phyloP scores from a whole-genome alignment of 768 basidiomycete genomes.

The Austroboletus eburneus region DNA sequence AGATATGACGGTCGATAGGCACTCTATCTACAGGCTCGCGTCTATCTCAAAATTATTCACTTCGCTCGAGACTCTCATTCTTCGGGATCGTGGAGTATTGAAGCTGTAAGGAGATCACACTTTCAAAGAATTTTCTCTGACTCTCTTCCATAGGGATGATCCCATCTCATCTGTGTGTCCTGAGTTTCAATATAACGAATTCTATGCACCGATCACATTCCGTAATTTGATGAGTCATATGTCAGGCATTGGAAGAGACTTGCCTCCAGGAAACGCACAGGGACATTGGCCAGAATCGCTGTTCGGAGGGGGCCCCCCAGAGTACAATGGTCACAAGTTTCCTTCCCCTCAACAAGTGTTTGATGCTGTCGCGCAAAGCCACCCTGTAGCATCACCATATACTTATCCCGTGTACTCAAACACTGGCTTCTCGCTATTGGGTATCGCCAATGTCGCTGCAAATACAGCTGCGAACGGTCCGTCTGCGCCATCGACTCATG shows the following conservation, averaged over 20 bases:
- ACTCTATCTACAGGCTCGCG: conserved; percentile 50
- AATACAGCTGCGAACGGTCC: conserved; percentile 15
- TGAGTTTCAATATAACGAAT: conserved; percentile 19
- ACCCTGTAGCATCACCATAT: conserved; percentile 41
- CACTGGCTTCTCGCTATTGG: conserved; percentile 34
- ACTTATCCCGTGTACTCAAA: conserved; percentile 42
- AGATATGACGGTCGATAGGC: conserved; percentile 29
- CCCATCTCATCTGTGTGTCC: conserved; percentile 35
- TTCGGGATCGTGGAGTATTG: conserved; percentile 43
- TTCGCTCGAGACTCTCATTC: conserved; percentile 43
- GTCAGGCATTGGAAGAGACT: conserved; percentile 30
- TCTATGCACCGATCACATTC: conserved; percentile 33
- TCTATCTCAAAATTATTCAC: conserved; percentile 51
- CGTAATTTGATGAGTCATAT: conserved; percentile 42
- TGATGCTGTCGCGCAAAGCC: conserved; percentile 34
- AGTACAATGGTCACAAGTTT: conserved; percentile 28
- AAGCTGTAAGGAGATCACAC: conserved; percentile 28
- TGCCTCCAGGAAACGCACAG: conserved; percentile 31
- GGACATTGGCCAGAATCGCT: conserved; percentile 39
- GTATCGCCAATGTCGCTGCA: conserved; percentile 35
- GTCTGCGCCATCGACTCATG: conserved; percentile 31
- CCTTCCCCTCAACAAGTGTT: conserved; percentile 33
- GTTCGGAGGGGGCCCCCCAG: conserved; percentile 26
- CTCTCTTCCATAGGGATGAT: conserved; percentile 40
- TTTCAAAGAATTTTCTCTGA: not conserved